Percentiles rank a stretch among this genome's conserved stretches.
Conservation (phyloP, 2,329 filamentous ascomycete species). For the Rhynchosporium graminicola region DNA sequence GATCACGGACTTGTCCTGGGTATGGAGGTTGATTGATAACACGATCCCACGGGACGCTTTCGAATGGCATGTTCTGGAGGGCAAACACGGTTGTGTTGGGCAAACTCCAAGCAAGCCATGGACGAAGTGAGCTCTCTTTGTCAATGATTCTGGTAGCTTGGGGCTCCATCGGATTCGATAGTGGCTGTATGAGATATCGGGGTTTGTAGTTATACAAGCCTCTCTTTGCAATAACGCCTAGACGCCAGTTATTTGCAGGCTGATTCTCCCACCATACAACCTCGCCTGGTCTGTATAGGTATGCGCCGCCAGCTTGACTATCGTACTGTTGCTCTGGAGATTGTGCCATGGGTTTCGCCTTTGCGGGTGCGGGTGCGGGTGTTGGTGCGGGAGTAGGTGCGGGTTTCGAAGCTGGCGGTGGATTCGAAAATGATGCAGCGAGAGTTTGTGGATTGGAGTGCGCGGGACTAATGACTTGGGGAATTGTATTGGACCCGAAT, state of each 20-base stretch:
- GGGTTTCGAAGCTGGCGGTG: slow-evolving; percentile 19
- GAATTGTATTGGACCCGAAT: not conserved
- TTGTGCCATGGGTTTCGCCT: slow-evolving; percentile 6
- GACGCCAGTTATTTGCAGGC: slow-evolving; percentile 51
- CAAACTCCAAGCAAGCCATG: slow-evolving; percentile 60
- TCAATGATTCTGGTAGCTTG: slow-evolving; percentile 46
- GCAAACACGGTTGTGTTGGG: slow-evolving; percentile 50
- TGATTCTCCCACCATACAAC: slow-evolving; percentile 55
- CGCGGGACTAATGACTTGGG: not conserved
- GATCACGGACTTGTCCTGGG: slow-evolving; percentile 47
- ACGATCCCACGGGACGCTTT: slow-evolving; percentile 52
- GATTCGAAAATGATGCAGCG: slow-evolving; percentile 1
- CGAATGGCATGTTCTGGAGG: slow-evolving; percentile 48
- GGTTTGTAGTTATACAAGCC: slow-evolving; percentile 42
- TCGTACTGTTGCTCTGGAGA: slow-evolving; percentile 52
- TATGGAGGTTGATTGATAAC: slow-evolving; percentile 44
- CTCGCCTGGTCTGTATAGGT: slow-evolving; percentile 55
- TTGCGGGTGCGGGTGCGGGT: slow-evolving; percentile 5
- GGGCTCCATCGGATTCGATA: slow-evolving; percentile 47
- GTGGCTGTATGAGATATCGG: slow-evolving; percentile 50
- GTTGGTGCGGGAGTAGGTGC: slow-evolving; percentile 15
- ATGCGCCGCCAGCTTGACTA: slow-evolving; percentile 46
- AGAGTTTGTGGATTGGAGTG: slow-evolving; percentile 1
- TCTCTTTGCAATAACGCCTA: slow-evolving; percentile 52
- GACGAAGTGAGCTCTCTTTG: slow-evolving; percentile 49